Percentiles rank a stretch among this genome's conserved stretches.
Conservation (phyloP, 768 basidiomycete species). For the Trametes cinnabarina region DNA sequence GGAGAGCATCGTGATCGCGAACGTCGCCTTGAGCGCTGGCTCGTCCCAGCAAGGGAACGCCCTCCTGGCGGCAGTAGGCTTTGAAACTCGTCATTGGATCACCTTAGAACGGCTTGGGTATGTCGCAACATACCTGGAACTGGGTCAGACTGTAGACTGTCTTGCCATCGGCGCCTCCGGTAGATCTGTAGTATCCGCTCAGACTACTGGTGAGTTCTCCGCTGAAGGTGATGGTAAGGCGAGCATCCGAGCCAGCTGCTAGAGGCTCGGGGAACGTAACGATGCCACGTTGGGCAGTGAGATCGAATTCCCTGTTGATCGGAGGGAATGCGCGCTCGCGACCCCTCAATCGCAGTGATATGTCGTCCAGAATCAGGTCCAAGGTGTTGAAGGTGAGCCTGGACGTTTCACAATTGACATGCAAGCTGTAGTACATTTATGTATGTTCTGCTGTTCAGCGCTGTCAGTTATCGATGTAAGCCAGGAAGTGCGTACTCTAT, state of each 20-base stretch:
- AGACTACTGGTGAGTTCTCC: slow-evolving; percentile 67
- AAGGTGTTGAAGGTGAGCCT: slow-evolving; percentile 64
- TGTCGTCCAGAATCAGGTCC: slow-evolving; percentile 55
- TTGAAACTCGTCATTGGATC: background rate
- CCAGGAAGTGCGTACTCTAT: slow-evolving; percentile 63
- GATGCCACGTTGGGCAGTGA: slow-evolving; percentile 52
- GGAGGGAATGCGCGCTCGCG: slow-evolving; percentile 47
- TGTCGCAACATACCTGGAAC: slow-evolving; percentile 57
- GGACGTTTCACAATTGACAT: slow-evolving; percentile 60
- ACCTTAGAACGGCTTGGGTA: background rate
- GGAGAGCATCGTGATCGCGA: slow-evolving; percentile 76
- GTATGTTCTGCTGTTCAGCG: background rate
- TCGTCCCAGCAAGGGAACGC: slow-evolving; percentile 94
- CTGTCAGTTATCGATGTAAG: background rate
- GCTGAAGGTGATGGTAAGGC: slow-evolving; percentile 65
- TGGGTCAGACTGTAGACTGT: slow-evolving; percentile 81
- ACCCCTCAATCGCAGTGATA: slow-evolving; percentile 56
- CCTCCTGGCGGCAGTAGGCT: slow-evolving; percentile 84
- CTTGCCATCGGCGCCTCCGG: slow-evolving; percentile 59
- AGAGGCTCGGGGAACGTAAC: slow-evolving; percentile 57
- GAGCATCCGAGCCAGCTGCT: slow-evolving; percentile 67
- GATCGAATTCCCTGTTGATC: slow-evolving; percentile 51
- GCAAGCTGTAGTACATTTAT: slow-evolving; percentile 45
- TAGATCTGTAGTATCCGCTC: slow-evolving; percentile 80
- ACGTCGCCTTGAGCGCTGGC: slow-evolving; percentile 85